These are phyloP conservation scores for Acanthochlamys bracteata DNA, from an alignment of 106 monocot species.

Conservation along the genomic window DNA sequence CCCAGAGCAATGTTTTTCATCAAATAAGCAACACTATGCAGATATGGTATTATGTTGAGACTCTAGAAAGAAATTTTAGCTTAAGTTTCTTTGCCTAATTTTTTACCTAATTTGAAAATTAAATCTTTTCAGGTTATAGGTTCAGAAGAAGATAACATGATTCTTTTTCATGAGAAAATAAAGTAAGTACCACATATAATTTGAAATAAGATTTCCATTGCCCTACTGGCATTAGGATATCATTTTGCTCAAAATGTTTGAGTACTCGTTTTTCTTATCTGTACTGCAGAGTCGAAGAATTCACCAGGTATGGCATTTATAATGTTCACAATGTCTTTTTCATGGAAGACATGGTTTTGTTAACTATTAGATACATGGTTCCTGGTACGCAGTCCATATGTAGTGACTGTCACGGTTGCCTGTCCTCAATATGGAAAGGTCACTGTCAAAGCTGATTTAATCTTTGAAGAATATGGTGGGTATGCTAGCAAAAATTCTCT, in stretches of 20 bases:
- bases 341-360: too few species aligned
- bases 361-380: too few species aligned
- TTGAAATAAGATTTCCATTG: too few species aligned
- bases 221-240: not conserved
- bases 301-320: conserved; percentile 53
- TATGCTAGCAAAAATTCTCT: not conserved
- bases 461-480: conserved; percentile 92
- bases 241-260: not conserved
- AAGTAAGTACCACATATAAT: conserved; percentile 29
- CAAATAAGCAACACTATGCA: conserved; percentile 65
- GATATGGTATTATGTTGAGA: conserved; percentile 50
- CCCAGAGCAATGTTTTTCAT: conserved; percentile 15
- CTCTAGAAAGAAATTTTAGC: not conserved
- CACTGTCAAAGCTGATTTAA: conserved; percentile 70
- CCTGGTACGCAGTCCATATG: conserved; percentile 49
- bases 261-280: conserved; percentile 9
- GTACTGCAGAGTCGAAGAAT: conserved; percentile 71
- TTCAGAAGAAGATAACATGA: conserved; percentile 84
- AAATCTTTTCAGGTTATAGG: conserved; percentile 51
- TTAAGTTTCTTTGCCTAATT: too few species aligned
- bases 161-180: conserved; percentile 88
- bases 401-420: conserved; percentile 42
- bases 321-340: not conserved
- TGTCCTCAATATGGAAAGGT: conserved; percentile 64
- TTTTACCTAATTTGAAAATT: not conserved